phyloP scores from a whole-genome alignment of 352 stramenopile genomes.

The Thraustochytrium sp. region DNA sequence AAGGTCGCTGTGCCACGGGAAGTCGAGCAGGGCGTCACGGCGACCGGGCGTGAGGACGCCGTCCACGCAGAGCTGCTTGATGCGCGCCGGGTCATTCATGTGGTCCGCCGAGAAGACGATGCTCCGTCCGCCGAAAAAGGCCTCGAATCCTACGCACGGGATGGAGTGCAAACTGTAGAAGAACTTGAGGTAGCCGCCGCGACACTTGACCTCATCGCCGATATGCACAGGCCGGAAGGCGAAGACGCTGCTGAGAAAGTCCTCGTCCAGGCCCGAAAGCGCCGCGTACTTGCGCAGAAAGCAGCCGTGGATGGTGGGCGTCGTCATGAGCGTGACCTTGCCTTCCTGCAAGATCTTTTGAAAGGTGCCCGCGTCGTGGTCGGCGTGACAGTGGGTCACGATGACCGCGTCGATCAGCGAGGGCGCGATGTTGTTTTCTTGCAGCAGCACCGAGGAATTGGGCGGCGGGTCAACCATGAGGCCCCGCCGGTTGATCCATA shows the following conservation, averaged over 20 bases:
- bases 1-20: slow-evolving; percentile 84
- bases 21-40: slow-evolving; percentile 81
- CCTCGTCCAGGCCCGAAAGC: slow-evolving; percentile 78
- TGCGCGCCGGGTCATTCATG: slow-evolving; percentile 86
- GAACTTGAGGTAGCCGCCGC: slow-evolving; percentile 87
- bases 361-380: slow-evolving; percentile 92
- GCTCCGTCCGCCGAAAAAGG: slow-evolving; percentile 81
- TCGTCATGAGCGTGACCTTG: slow-evolving; percentile 87
- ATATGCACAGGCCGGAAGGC: slow-evolving; percentile 82
- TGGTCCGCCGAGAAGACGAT: slow-evolving; percentile 93
- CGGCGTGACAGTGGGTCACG: slow-evolving; percentile 89
- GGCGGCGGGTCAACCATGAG: slow-evolving; percentile 94
- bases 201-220: slow-evolving; percentile 84
- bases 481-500: slow-evolving; percentile 91
- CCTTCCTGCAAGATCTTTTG: slow-evolving; percentile 91
- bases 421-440: slow-evolving; percentile 75
- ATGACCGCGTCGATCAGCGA: slow-evolving; percentile 92
- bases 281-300: slow-evolving; percentile 93
- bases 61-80: slow-evolving; percentile 66
- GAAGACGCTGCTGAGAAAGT: slow-evolving; percentile 81
- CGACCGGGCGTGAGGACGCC: slow-evolving; percentile 73
- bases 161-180: slow-evolving; percentile 93
- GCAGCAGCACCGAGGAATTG: slow-evolving; percentile 73
- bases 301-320: slow-evolving; percentile 88
- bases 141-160: slow-evolving; percentile 87